These are phyloP conservation scores for Dunaliella primolecta DNA, from an alignment of 139 green algal species.

Conservation along the genomic window DNA sequence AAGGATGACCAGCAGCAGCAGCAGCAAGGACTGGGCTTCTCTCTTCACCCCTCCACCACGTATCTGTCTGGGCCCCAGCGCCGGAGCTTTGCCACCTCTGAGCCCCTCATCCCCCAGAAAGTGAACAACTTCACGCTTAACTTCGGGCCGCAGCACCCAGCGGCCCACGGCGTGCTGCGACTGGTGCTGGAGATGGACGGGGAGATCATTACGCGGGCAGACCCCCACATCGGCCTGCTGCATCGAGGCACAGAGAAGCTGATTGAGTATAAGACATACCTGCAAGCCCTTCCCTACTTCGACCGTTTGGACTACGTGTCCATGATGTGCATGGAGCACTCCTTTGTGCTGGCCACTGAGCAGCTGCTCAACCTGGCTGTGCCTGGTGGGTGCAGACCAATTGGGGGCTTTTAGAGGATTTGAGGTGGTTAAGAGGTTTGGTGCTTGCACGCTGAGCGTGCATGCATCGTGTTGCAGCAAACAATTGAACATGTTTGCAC, in stretches of 20 bases:
- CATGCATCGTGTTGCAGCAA: no score
- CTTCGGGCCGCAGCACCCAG: conserved; percentile 89
- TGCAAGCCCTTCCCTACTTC: conserved; percentile 86
- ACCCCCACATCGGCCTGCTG: conserved; percentile 84
- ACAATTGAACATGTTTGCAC: no score
- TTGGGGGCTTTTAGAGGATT: no score
- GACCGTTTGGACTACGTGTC: conserved; percentile 87
- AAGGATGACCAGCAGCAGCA: background rate
- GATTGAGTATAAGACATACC: conserved; percentile 88
- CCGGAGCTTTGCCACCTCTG: conserved; percentile 27
- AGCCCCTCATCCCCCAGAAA: conserved; percentile 46
- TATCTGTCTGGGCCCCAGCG: background rate
- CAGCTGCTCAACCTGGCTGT: conserved; percentile 46
- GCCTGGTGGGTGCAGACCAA: conserved; percentile 13
- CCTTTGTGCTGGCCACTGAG: conserved; percentile 79
- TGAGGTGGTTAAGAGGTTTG: no score
- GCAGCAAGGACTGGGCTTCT: background rate
- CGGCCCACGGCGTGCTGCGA: conserved; percentile 82
- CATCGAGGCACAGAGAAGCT: conserved; percentile 86
- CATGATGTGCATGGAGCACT: conserved; percentile 89
- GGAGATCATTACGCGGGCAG: conserved; percentile 60
- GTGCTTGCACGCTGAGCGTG: no score
- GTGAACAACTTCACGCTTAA: conserved; percentile 88
- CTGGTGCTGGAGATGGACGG: conserved; percentile 88
- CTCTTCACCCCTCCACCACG: background rate